These are phyloP conservation scores for Tolypocladium ovalisporum DNA, from an alignment of 2,329 filamentous ascomycete species.

Conservation along the genomic window DNA sequence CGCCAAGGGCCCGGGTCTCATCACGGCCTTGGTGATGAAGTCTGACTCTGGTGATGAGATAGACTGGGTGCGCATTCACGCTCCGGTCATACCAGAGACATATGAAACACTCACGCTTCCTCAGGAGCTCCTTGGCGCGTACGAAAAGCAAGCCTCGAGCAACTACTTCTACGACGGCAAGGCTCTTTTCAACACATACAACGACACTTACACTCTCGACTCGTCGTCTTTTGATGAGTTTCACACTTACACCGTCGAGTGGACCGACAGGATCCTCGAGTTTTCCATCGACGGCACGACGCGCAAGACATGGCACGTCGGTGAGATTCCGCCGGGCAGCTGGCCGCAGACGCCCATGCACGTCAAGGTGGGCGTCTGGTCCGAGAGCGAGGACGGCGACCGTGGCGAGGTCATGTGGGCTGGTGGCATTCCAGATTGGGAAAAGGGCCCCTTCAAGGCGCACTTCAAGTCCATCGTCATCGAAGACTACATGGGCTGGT, in stretches of 20 bases:
- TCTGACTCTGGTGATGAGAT: constrained; percentile 74
- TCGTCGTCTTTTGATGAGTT: constrained; percentile 26
- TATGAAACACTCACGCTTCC: neutral
- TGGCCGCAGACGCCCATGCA: constrained; percentile 64
- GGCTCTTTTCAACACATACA: constrained; percentile 40
- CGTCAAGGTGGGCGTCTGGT: constrained; percentile 50
- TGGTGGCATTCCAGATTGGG: constrained; percentile 37
- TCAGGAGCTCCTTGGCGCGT: constrained; percentile 18
- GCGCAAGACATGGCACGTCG: constrained; percentile 22
- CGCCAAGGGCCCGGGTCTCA: constrained; percentile 61
- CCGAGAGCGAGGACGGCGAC: constrained; percentile 35
- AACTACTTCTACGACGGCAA: constrained; percentile 69
- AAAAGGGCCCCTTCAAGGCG: constrained; percentile 13
- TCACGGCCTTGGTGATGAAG: constrained; percentile 67
- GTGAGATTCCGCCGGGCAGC: constrained; percentile 32
- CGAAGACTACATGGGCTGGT: constrained; percentile 18
- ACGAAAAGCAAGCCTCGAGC: constrained; percentile 52
- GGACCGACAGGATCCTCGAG: constrained; percentile 45
- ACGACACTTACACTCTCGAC: constrained; percentile 34
- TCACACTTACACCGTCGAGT: constrained; percentile 60
- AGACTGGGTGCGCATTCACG: constrained; percentile 16
- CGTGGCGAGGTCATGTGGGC: constrained; percentile 59
- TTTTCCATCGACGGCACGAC: constrained; percentile 47
- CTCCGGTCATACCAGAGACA: neutral
- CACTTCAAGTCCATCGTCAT: constrained; percentile 15